Base-by-base conservation (phyloP, 176 grass and related monocot genomes). In the Cymbopogon citratus region DNA sequence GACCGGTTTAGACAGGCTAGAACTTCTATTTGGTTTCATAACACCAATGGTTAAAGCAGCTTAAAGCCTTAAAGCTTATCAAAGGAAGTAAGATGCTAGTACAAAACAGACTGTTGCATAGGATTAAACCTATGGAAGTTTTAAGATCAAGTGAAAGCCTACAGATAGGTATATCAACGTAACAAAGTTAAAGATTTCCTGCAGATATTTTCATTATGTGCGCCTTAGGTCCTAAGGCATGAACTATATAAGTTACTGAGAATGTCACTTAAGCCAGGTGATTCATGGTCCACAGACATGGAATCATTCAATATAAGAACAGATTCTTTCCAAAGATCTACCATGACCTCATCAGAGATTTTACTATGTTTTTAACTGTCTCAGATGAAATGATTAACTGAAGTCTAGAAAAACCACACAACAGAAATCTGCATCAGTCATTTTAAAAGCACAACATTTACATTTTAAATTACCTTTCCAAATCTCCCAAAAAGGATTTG, bases 401-500 rank as follows among this genome's bases (percentile, higher is more conserved):
- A 35, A 74, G 48, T 56, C 7, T 74, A 27, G 5, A 33, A 75
- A 75, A 69, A 71, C 68, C 63, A 7, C 73, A 69, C 4, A 81
- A 23, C 19, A 23, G 16, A 75, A 40, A 60, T 29, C 14, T 54
- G 15, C 25, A 65, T 34, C 18, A 81, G 3, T 52, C 34, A 73
- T 70, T 38, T 10, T 5, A 72, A 80, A 81, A 67, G 26, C 1
- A 6, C 12, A 35, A 54, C 19, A 9, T 52, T 21, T 12, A 34
- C 33, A 73, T 56, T 7, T 75, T 12, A 6, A 25, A 36, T 8
- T 66, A 94, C 95, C 95, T 90, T 98, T 76, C 90, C 92, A 80
- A 60, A 84, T 71, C 95, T 89, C 73, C 95, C 95, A 76, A 94
- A 98, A 87, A 94, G 92, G 78, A 93, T 74, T 71, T 86, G 86